A percentile compares a stretch with the other conserved stretches of the same genome.
These are phyloP conservation scores for Stagonosporopsis chrysanthemi DNA, from an alignment of 2,329 filamentous ascomycete species.

Conservation along the genomic window DNA sequence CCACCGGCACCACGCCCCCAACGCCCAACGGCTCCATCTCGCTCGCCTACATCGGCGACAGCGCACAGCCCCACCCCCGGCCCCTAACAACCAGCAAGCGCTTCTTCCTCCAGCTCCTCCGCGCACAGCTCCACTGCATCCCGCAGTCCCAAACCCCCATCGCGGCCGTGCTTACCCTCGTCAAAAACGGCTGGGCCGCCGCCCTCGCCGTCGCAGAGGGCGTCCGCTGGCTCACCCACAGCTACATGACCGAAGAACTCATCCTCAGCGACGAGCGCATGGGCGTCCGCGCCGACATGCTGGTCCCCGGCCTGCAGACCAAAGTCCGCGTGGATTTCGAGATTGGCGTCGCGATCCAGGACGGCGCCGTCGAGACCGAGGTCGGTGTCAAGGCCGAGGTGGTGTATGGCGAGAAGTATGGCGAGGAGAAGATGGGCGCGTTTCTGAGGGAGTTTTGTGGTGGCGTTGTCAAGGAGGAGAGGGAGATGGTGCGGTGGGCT, in stretches of 20 bases:
- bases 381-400: conserved; percentile 67
- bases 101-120: conserved; percentile 77
- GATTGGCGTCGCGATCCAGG: conserved; percentile 57
- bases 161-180: conserved; percentile 64
- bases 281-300: conserved; percentile 65
- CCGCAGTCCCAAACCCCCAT: conserved; percentile 65
- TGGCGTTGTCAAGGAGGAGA: conserved; percentile 29
- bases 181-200: conserved; percentile 71
- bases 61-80: conserved; percentile 60
- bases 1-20: conserved; percentile 52
- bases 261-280: conserved; percentile 72
- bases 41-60: conserved; percentile 72
- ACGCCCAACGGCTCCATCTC: conserved; percentile 62
- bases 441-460: conserved; percentile 67
- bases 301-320: conserved; percentile 71
- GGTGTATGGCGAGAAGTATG: conserved; percentile 80
- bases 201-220: conserved; percentile 67
- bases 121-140: conserved; percentile 70
- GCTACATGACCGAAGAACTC: conserved; percentile 69
- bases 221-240: conserved; percentile 67
- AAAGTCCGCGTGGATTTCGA: conserved; percentile 71
- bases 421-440: conserved; percentile 76
- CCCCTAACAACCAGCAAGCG: conserved; percentile 71
- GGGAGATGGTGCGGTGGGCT: conserved; percentile 52
- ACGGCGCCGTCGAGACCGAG: conserved; percentile 59